Base-by-base conservation (phyloP, 345 rosid species). In the thale cress (Arabidopsis thaliana) region DNA sequence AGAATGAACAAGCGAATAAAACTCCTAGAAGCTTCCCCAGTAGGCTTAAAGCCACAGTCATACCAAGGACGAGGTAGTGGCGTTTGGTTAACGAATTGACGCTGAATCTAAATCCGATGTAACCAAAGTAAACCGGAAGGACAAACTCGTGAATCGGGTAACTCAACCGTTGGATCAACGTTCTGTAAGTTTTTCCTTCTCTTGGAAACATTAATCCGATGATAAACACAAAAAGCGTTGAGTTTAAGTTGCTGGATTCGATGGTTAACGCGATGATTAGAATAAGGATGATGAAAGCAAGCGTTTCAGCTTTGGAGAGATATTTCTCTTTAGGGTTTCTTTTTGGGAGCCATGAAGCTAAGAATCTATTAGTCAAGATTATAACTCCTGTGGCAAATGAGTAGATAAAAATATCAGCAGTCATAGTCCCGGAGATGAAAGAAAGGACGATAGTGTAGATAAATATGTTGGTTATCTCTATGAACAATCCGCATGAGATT, bases 121-220 rank as follows among this genome's bases (percentile, higher is more conserved):
- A 89, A 67, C 98, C 94, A 4, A 89, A 94, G 76, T 85, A 94
- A 5, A 91, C 81, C 2, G 98, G 98, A 16, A 94, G 89, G 8
- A 94, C 49, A 74, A 91, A 89, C 73, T 86, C 91, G 65, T 91
- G 78, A 38, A 88, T 85, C n/a, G 89, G 83, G 53, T 86, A 91
- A 48, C 83, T 78, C 69, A 93, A 83, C 65, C 87, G 87, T 14
- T 69, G 78, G 46, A 87, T 20, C 84, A 93, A 62, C 4, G 98
- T 93, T 74, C 97, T 65, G 13, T 83, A 80, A 2, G 91, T 83
- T 72, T 91, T 91, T 10, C 98, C 97, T 76, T 88, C 86, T 67
- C 94, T 79, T 0, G 98, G 97, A 79, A 89, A 91, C 85, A 84
- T 32, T 58, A 91, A 14, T 10, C 98, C 98, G 1, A 88, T 55